Conservation (phyloP, 495 filamentous ascomycete species). For the Neurospora sp. region DNA sequence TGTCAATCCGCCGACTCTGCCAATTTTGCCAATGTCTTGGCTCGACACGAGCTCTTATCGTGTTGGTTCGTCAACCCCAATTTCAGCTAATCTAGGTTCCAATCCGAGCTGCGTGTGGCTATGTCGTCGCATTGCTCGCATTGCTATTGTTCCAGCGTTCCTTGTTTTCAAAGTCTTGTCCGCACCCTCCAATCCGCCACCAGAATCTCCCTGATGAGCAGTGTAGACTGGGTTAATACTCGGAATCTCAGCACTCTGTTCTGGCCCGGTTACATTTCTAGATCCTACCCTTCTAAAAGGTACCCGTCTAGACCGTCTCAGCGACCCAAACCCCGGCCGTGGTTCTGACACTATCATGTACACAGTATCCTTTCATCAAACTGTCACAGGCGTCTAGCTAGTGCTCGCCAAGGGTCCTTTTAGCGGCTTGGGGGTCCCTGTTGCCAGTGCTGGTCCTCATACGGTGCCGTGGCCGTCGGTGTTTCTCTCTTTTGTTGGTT, state of each 20-base stretch:
- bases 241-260: background rate
- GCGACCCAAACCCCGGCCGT: background rate
- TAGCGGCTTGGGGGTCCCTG: background rate
- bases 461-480: background rate
- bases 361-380: background rate
- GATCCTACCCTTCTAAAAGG: background rate
- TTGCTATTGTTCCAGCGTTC: background rate
- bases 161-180: background rate
- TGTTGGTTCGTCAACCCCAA: background rate
- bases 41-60: background rate
- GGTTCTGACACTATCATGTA: background rate
- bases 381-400: background rate
- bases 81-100: background rate
- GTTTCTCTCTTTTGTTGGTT: background rate
- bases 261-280: background rate
- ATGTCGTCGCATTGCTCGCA: background rate
- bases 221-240: background rate
- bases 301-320: background rate
- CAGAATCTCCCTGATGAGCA: background rate
- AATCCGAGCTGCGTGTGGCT: background rate
- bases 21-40: background rate
- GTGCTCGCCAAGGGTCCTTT: background rate
- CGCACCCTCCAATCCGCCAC: background rate
- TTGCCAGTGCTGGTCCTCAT: background rate
- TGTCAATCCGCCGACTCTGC: background rate